Conservation (phyloP, 768 basidiomycete genomes). For the Paxillus involutus region DNA sequence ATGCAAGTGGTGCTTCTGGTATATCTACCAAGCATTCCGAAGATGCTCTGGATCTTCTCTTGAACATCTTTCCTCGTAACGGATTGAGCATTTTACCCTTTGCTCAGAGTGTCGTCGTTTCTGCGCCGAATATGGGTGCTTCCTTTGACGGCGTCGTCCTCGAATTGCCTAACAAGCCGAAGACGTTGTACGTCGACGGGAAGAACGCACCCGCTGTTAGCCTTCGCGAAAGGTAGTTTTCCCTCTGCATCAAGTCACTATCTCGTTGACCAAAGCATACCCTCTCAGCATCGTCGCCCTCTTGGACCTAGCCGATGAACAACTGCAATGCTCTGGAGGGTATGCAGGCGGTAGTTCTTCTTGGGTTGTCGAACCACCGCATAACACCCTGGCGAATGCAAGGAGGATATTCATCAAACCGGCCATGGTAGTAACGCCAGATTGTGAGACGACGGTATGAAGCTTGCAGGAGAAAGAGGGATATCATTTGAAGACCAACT, state of each 20-base stretch:
- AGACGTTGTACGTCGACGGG: constrained; percentile 83
- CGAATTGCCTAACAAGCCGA: constrained; percentile 65
- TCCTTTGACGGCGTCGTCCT: constrained; percentile 80
- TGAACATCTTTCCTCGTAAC: constrained; percentile 74
- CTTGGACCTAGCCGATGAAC: constrained; percentile 86
- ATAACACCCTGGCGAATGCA: constrained; percentile 20
- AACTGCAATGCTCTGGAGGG: constrained; percentile 69
- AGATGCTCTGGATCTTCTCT: constrained; percentile 76
- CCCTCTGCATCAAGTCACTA: constrained; percentile 3
- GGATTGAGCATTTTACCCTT: constrained; percentile 68
- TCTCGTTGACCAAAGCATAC: background rate
- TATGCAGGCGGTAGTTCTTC: constrained; percentile 74
- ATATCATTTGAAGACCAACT: too few relatives aligned
- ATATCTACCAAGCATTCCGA: constrained; percentile 47
- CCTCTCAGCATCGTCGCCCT: constrained; percentile 75
- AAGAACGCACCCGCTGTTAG: constrained; percentile 79
- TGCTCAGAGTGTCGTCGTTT: constrained; percentile 73
- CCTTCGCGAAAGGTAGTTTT: constrained; percentile 74
- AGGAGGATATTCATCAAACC: constrained; percentile 27
- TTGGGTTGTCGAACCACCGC: constrained; percentile 18
- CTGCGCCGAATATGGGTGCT: constrained; percentile 63
- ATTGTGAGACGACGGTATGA: background rate
- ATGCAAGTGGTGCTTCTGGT: constrained; percentile 40
- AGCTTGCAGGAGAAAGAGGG: background rate
- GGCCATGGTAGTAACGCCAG: constrained; percentile 13